A percentile compares a stretch with the other conserved stretches of the same genome.
Conservation (phyloP, 2,329 filamentous ascomycete species). For the Claviceps cyperi region DNA sequence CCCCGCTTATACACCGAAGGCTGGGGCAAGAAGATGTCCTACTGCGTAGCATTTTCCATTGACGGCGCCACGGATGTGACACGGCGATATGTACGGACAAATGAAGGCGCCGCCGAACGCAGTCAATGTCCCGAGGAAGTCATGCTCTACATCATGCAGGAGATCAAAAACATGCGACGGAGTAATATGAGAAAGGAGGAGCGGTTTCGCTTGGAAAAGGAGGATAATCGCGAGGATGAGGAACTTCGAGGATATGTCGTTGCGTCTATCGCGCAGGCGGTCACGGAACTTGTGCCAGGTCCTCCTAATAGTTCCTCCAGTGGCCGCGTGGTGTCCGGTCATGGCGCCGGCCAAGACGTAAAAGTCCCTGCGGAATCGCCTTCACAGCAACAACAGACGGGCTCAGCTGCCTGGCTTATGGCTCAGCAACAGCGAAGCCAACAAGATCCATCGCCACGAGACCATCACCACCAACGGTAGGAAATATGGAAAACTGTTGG, state of each 20-base stretch:
- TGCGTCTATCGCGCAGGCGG: slow-evolving; percentile 56
- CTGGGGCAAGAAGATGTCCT: slow-evolving; percentile 93
- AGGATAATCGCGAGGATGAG: slow-evolving; percentile 60
- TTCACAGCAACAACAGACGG: slow-evolving; percentile 34
- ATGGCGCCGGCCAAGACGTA: slow-evolving; percentile 30
- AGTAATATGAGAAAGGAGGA: slow-evolving; percentile 77
- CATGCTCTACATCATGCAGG: slow-evolving; percentile 77
- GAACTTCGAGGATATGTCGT: slow-evolving; percentile 64
- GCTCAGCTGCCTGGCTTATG: slow-evolving; percentile 35
- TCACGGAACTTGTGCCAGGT: slow-evolving; percentile 51
- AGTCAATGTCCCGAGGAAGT: slow-evolving; percentile 78
- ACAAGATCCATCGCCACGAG: slow-evolving; percentile 29
- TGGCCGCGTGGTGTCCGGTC: slow-evolving; percentile 9
- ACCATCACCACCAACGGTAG: slow-evolving; percentile 24
- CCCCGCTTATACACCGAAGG: slow-evolving; percentile 85
- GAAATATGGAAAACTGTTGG: neutral
- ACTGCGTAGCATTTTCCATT: slow-evolving; percentile 91
- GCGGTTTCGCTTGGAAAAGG: slow-evolving; percentile 65
- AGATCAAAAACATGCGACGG: slow-evolving; percentile 75
- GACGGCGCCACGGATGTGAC: slow-evolving; percentile 62
- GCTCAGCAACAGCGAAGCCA: slow-evolving; percentile 30
- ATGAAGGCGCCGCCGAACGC: slow-evolving; percentile 57
- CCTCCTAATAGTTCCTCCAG: slow-evolving; percentile 14
- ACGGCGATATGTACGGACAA: slow-evolving; percentile 55
- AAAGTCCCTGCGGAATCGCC: slow-evolving; percentile 48